Evolutionary conservation across 305 asterid genomes (phyloP), one percentile per base, ranked within the genome.

Genomic region (Fraxinus albicans): DNA sequence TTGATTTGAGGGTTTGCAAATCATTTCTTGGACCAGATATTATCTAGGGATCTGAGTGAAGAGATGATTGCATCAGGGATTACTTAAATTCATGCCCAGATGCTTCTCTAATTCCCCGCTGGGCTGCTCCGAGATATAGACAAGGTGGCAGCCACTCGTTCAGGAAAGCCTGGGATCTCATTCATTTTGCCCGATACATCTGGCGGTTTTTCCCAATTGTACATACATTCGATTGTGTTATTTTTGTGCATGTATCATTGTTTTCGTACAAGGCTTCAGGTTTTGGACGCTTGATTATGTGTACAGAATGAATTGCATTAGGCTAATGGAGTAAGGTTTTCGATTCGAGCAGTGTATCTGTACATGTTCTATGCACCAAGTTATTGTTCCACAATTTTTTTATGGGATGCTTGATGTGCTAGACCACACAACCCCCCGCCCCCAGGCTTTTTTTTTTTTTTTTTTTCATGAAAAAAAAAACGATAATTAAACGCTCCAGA

Each of bases 1-100:
- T 29, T 29, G 33, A 29, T 29, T 85, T 89, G 86, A 85, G 77
- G 69, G 78, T 36, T 36, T 17, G 12, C 36, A 31, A 25, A 69
- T 60, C 33, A 19, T 81, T 74, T 77, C 53, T 44, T 33, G 78
- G 80, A 67, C 83, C 83, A 60, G 72, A 69, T 70, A 33, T 8
- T 40, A 65, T 34, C 74, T 35, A 31, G 74, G 76, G 79, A 69
- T 63, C 67, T 58, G 31, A 75, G 75, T 33, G 79, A 13, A 29
- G 73, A 17, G 77, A 47, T n/a, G 72, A 33, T 74, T 10, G 47
- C 60, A 1, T 27, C 35, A 3, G 8, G 13, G n/a, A 3, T 63
- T 33, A 8, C 77, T 38, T 21, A 21, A 25, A 42, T 33, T 3
- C 35, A 65, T 47, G 34, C 21, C 34, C 29, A 73, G 50, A 63